Conservation (phyloP, 352 stramenopile species). For the Globisporangium acanthophoron region DNA sequence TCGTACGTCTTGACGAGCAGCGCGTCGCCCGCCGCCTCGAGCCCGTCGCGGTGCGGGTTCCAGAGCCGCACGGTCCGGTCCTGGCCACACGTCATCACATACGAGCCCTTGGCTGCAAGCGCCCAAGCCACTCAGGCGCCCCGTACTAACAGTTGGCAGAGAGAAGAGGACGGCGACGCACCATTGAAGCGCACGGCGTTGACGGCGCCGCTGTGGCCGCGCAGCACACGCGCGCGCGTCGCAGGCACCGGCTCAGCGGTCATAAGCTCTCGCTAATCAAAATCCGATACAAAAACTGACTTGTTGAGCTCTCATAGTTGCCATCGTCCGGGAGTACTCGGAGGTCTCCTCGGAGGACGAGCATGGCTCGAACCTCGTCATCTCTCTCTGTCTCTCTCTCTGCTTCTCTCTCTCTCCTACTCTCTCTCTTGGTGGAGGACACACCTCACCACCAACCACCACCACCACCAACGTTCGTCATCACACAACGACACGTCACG, state of each 20-base stretch:
- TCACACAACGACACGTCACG: conserved; percentile 8
- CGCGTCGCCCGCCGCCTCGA: conserved; percentile 49
- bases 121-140: neutral
- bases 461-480: neutral
- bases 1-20: conserved; percentile 85
- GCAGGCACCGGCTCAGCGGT: conserved; percentile 21
- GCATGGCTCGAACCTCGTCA: conserved; percentile 7
- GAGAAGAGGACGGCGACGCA: conserved; percentile 9
- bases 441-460: neutral
- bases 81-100: conserved; percentile 87
- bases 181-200: conserved; percentile 82
- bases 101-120: conserved; percentile 74
- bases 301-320: neutral
- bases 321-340: no score
- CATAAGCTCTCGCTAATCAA: neutral
- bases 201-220: conserved; percentile 62
- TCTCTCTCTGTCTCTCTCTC: conserved; percentile 9
- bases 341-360: conserved; percentile 23
- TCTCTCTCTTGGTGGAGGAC: conserved; percentile 2
- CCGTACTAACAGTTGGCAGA: no score
- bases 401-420: conserved; percentile 4
- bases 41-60: conserved; percentile 79
- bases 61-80: conserved; percentile 84
- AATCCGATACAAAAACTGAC: neutral
- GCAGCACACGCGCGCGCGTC: conserved; percentile 42